These are phyloP conservation scores for Flammula alnicola DNA, from an alignment of 1,284 basidiomycete genomes.

Conservation along the genomic window DNA sequence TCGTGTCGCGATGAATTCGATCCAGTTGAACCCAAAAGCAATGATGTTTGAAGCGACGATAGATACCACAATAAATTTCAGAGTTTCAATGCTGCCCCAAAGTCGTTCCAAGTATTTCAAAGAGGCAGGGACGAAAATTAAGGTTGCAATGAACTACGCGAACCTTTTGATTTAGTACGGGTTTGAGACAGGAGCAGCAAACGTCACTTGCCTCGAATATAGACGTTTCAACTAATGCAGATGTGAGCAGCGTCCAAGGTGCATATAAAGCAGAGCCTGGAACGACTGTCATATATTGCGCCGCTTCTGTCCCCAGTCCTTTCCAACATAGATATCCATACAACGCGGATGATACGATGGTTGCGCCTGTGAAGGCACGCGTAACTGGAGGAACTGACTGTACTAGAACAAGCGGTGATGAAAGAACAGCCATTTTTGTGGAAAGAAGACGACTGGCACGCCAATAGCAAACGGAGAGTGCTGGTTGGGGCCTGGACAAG, in stretches of 20 bases:
- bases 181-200: conserved; percentile 7
- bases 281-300: conserved; percentile 83
- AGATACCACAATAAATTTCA: conserved; percentile 85
- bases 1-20: conserved; percentile 73
- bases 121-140: conserved; percentile 82
- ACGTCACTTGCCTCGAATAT: conserved; percentile 74
- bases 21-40: conserved; percentile 81
- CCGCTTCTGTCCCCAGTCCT: conserved; percentile 41
- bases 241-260: conserved; percentile 93
- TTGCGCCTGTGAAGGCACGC: conserved; percentile 72
- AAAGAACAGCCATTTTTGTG: conserved; percentile 70
- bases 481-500: too few relatives aligned
- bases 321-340: conserved; percentile 70
- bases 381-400: conserved; percentile 81
- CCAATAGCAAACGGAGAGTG: too few relatives aligned
- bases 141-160: conserved; percentile 74
- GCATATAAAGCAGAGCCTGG: conserved; percentile 86
- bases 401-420: conserved; percentile 70
- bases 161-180: conserved; percentile 24
- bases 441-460: conserved; percentile 5
- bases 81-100: conserved; percentile 88
- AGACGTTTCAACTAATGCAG: conserved; percentile 85
- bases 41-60: conserved; percentile 88
- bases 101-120: conserved; percentile 91
- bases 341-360: conserved; percentile 65